phyloP scores from a whole-genome alignment of 768 basidiomycete species.

The Crassisporium funariophilum region DNA sequence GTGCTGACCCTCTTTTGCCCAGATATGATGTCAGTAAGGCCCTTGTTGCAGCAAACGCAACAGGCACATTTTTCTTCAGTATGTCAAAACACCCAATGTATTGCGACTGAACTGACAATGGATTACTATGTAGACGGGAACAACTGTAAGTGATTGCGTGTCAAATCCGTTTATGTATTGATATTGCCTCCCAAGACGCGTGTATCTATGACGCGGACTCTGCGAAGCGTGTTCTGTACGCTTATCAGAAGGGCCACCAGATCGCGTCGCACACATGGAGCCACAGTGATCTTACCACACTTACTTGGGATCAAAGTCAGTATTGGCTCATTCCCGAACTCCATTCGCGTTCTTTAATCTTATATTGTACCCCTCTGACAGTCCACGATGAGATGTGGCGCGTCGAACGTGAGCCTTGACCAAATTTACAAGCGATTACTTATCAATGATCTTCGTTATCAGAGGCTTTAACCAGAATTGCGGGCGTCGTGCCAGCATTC shows the following conservation, averaged over 20 bases:
- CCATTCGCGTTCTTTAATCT: not conserved
- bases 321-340: not conserved
- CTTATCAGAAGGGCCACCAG: conserved; percentile 42
- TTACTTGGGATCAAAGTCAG: conserved; percentile 44
- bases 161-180: not conserved
- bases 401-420: conserved; percentile 38
- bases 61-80: conserved; percentile 50
- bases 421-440: not conserved
- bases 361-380: conserved; percentile 9
- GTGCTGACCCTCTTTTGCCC: not conserved
- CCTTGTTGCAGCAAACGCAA: conserved; percentile 34
- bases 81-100: conserved; percentile 14
- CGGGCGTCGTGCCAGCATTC: conserved; percentile 46
- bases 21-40: conserved; percentile 40
- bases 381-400: conserved; percentile 49
- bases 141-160: conserved; percentile 31
- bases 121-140: conserved; percentile 40
- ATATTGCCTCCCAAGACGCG: conserved; percentile 23
- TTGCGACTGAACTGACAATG: too few species aligned
- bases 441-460: not conserved
- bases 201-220: conserved; percentile 42
- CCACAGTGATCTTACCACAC: conserved; percentile 40
- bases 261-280: conserved; percentile 49
- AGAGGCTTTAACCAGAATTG: conserved; percentile 45
- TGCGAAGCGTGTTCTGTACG: conserved; percentile 36